Evolutionary conservation across 768 basidiomycete genomes (phyloP).

Genomic region (Trametes villosa): DNA sequence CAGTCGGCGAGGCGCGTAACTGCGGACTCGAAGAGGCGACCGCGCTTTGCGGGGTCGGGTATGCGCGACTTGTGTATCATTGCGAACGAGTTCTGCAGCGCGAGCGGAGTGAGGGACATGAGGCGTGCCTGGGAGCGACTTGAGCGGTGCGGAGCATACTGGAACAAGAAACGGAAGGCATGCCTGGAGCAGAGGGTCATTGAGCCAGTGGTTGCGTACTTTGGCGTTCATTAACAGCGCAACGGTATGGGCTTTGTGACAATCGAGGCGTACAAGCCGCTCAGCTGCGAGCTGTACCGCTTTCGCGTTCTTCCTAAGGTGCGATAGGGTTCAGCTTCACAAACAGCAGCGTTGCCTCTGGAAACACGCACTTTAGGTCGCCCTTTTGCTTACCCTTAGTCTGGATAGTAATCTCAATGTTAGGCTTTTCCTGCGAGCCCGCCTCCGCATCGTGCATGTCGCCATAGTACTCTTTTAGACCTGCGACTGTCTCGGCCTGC

Average conservation of each 20-base stretch:
- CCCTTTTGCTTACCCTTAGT: conserved; percentile 43
- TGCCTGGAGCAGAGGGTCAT: conserved; percentile 84
- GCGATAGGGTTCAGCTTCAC: background rate
- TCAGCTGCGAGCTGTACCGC: conserved; percentile 59
- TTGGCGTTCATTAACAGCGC: conserved; percentile 75
- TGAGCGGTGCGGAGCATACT: conserved; percentile 4
- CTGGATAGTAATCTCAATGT: conserved; percentile 77
- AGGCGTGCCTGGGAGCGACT: conserved; percentile 70
- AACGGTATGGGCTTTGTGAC: conserved; percentile 90
- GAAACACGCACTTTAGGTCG: conserved; percentile 51
- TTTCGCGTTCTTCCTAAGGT: conserved; percentile 44
- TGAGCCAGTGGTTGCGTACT: conserved; percentile 82
- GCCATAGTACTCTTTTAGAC: conserved; percentile 3
- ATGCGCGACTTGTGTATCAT: conserved; percentile 80
- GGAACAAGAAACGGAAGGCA: conserved; percentile 14
- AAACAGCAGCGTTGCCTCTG: no score
- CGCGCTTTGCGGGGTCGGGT: conserved; percentile 81
- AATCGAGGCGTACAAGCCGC: conserved; percentile 72
- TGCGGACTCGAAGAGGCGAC: conserved; percentile 86
- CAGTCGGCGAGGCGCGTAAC: conserved; percentile 75
- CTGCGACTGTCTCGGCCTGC: background rate
- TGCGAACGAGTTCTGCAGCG: conserved; percentile 79
- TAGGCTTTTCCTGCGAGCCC: conserved; percentile 39
- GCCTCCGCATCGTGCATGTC: conserved; percentile 15
- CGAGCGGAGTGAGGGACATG: conserved; percentile 81